Conservation (phyloP, 495 filamentous ascomycete genomes). For the Xylaria sp. region DNA sequence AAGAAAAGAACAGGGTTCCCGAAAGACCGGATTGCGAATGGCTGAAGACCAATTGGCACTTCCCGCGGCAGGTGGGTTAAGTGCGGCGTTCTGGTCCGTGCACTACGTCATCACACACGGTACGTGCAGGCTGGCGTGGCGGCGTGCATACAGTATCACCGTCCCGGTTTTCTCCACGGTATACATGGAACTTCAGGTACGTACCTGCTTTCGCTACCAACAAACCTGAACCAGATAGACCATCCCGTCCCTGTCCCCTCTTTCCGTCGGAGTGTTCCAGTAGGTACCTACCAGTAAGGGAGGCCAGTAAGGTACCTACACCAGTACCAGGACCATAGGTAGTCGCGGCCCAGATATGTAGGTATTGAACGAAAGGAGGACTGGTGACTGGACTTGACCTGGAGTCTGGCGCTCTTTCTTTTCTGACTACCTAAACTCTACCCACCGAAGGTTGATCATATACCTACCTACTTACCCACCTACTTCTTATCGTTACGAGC, state of each 20-base stretch:
- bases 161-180: not conserved
- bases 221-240: not conserved
- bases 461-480: no score
- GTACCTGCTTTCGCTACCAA: slow-evolving; percentile 7
- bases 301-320: not conserved
- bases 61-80: slow-evolving; percentile 20
- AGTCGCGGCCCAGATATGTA: slow-evolving; percentile 2
- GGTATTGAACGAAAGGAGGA: no score
- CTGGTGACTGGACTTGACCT: no score
- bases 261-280: not conserved
- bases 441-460: no score
- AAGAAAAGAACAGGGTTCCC: slow-evolving; percentile 27
- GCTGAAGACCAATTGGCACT: slow-evolving; percentile 36
- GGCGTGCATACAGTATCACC: slow-evolving; percentile 10
- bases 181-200: not conserved
- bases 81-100: slow-evolving; percentile 20
- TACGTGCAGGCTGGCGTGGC: not conserved
- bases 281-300: no score
- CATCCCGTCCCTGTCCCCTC: no score
- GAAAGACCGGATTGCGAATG: slow-evolving; percentile 31
- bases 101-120: slow-evolving; percentile 26
- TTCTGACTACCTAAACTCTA: no score
- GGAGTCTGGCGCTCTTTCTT: no score
- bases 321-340: no score
- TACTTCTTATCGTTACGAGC: no score